Percentiles rank a stretch among this genome's conserved stretches.
These are phyloP conservation scores for Cymbopogon citratus DNA, from an alignment of 176 grass and related monocot species.

Conservation along the genomic window DNA sequence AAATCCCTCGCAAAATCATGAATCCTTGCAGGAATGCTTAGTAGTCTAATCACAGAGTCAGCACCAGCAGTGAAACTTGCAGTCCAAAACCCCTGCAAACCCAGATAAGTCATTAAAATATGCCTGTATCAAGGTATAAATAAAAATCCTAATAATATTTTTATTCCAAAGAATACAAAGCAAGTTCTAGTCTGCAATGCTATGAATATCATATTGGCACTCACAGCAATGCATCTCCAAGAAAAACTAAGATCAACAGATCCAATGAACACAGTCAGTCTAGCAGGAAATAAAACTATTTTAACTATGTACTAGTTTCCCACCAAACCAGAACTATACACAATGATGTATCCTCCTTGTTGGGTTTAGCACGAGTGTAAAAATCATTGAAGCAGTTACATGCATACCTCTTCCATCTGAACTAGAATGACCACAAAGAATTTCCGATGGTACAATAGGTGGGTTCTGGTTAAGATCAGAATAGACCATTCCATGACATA, in stretches of 20 bases:
- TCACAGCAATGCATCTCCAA: not conserved
- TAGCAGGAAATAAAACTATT: not conserved
- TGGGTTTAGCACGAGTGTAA: not conserved
- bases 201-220: not conserved
- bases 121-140: not conserved
- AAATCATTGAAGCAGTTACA: conserved; percentile 10
- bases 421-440: conserved; percentile 68
- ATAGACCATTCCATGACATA: conserved; percentile 95
- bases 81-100: conserved; percentile 72
- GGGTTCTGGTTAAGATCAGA: conserved; percentile 96
- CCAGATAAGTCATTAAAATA: conserved; percentile 1
- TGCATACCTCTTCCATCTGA: conserved; percentile 74
- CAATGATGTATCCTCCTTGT: not conserved
- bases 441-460: conserved; percentile 91
- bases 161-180: not conserved
- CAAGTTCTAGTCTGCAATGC: not conserved
- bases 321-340: not conserved
- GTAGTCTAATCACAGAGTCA: conserved; percentile 65
- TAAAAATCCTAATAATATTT: not conserved
- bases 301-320: not conserved
- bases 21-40: conserved; percentile 21
- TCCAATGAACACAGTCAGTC: not conserved
- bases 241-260: not conserved
- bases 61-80: conserved; percentile 94
- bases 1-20: not conserved